A percentile compares a stretch with the other conserved stretches of the same genome.
Conservation (phyloP, 495 filamentous ascomycete genomes). For the Trichoderma reesei region DNA sequence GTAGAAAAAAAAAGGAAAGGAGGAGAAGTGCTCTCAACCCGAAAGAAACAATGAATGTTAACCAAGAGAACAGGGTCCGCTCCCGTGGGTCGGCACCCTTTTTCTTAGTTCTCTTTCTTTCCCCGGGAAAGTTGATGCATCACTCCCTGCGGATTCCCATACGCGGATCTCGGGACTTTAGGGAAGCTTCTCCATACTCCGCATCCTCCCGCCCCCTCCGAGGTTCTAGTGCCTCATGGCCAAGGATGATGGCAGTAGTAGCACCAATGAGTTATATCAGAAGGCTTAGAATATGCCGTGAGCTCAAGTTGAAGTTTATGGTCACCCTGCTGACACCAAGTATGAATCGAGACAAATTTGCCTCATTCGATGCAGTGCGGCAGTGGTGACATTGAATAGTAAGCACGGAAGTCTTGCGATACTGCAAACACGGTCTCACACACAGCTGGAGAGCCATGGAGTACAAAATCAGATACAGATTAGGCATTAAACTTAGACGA, state of each 20-base stretch:
- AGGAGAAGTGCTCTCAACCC: background rate
- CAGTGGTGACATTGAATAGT: no score
- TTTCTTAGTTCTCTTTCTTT: background rate
- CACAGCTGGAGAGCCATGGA: no score
- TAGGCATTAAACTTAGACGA: no score
- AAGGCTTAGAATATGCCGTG: no score
- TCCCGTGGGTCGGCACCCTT: background rate
- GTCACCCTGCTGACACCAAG: no score
- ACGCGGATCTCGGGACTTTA: background rate
- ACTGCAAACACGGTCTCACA: no score
- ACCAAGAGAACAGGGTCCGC: background rate
- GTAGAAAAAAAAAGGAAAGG: background rate
- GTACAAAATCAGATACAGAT: no score
- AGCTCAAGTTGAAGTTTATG: no score
- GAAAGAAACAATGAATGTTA: background rate
- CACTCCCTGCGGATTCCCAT: background rate
- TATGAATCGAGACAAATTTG: no score
- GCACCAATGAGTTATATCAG: no score
- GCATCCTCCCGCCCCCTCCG: background rate
- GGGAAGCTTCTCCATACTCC: background rate
- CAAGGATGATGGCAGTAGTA: background rate
- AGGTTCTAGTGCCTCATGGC: background rate
- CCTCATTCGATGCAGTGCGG: no score
- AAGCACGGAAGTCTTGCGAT: no score
- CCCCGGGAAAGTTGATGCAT: background rate